phyloP scores from a whole-genome alignment of 169 alveolate species.

The Plasmodium billcollinsi region DNA sequence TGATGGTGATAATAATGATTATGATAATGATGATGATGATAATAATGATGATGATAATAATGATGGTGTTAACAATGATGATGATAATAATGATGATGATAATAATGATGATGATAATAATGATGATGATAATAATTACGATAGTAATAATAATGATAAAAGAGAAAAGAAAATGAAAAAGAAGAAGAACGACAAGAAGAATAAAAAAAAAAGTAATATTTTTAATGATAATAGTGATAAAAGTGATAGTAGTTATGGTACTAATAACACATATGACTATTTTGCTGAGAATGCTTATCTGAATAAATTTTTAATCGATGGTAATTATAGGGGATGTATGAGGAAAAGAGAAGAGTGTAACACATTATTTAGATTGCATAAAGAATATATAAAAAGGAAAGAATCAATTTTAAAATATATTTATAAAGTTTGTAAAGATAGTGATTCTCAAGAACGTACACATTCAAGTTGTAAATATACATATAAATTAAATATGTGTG shows the following conservation, averaged over 20 bases:
- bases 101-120: background rate
- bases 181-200: no score
- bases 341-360: background rate
- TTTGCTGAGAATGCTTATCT: background rate
- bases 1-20: background rate
- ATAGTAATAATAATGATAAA: no score
- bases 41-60: background rate
- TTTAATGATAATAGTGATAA: no score
- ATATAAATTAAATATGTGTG: conserved; percentile 17
- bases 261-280: background rate
- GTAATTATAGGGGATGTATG: background rate
- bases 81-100: background rate
- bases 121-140: no score
- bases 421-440: conserved; percentile 2
- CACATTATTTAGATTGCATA: conserved; percentile 39
- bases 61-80: background rate
- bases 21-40: background rate
- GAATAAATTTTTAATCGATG: background rate
- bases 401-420: conserved; percentile 18
- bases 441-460: background rate
- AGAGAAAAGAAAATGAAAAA: no score
- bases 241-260: background rate
- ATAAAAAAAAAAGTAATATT: no score
- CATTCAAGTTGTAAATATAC: background rate
- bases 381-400: conserved; percentile 43